Percentiles rank a stretch among this genome's conserved stretches.
Evolutionary conservation across 2,329 filamentous ascomycete genomes (phyloP).

Genomic region (Metarhizium brunneum): DNA sequence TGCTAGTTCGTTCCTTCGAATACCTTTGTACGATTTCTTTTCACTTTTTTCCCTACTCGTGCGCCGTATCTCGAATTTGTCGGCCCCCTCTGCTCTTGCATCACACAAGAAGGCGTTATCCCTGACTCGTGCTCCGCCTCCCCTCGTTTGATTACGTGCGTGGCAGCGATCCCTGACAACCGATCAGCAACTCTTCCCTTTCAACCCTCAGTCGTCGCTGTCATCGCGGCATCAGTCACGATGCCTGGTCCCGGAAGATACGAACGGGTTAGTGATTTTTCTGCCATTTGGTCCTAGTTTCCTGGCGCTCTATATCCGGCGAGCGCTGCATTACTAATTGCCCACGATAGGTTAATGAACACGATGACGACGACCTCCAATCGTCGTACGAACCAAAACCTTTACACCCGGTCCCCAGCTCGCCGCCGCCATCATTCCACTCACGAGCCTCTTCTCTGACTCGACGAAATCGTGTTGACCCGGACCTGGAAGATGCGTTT

Average conservation of each 20-base stretch:
- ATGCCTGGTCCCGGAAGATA: conserved; percentile 41
- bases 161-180: conserved; percentile 1
- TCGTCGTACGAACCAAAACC: conserved; percentile 20
- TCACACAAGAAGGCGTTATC: neutral
- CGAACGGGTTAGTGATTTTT: conserved; percentile 40
- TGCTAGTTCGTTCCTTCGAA: no score
- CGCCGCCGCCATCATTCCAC: conserved; percentile 76
- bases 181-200: neutral
- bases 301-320: conserved; percentile 2
- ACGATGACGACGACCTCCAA: conserved; percentile 35
- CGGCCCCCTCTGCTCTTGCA: neutral
- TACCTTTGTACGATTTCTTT: no score
- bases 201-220: neutral
- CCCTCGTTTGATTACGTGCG: neutral
- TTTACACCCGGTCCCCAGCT: conserved; percentile 39
- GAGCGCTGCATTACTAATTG: conserved; percentile 3
- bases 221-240: conserved; percentile 14
- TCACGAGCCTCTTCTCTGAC: conserved; percentile 61
- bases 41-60: neutral
- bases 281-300: neutral
- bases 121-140: conserved; percentile 1
- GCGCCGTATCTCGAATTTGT: neutral
- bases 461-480: conserved; percentile 47
- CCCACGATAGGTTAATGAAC: conserved; percentile 42
- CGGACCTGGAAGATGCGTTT: conserved; percentile 87